Evolutionary conservation across 2,329 filamentous ascomycete species (phyloP).

Genomic region (Purpureocillium lavendulum): DNA sequence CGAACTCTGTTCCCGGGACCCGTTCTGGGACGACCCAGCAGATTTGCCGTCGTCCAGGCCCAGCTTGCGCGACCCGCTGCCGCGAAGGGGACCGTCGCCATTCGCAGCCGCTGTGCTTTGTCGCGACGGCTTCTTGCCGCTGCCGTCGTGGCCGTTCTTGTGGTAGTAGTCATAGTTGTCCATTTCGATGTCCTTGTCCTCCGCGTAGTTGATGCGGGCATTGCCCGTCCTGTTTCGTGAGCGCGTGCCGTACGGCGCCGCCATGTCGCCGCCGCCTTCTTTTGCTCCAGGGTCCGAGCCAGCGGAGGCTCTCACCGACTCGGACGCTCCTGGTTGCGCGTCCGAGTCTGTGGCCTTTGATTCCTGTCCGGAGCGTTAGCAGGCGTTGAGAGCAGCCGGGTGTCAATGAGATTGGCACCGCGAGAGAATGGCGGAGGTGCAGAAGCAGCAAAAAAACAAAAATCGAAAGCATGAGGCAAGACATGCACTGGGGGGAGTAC

Average conservation of each 20-base stretch:
- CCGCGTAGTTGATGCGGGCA: slow-evolving; percentile 86
- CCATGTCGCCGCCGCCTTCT: slow-evolving; percentile 40
- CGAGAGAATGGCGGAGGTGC: not conserved
- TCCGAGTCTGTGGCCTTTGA: slow-evolving; percentile 24
- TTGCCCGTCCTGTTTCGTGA: slow-evolving; percentile 80
- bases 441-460: not conserved
- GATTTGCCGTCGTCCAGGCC: slow-evolving; percentile 30
- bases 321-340: slow-evolving; percentile 16
- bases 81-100: slow-evolving; percentile 26
- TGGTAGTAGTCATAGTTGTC: slow-evolving; percentile 67
- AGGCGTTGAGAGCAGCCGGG: not conserved
- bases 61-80: slow-evolving; percentile 32
- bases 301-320: slow-evolving; percentile 39
- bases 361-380: slow-evolving; percentile 20
- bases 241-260: slow-evolving; percentile 81
- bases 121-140: slow-evolving; percentile 45
- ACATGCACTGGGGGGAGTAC: slow-evolving; percentile 1
- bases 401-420: not conserved
- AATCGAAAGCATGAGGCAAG: slow-evolving; percentile 5
- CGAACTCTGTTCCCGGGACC: slow-evolving; percentile 26
- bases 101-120: slow-evolving; percentile 29
- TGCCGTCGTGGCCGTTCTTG: slow-evolving; percentile 42
- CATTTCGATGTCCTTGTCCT: slow-evolving; percentile 83
- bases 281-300: slow-evolving; percentile 38
- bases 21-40: slow-evolving; percentile 20